phyloP scores from a whole-genome alignment of 345 rosid species.

The Leavenworthia alabamica region DNA sequence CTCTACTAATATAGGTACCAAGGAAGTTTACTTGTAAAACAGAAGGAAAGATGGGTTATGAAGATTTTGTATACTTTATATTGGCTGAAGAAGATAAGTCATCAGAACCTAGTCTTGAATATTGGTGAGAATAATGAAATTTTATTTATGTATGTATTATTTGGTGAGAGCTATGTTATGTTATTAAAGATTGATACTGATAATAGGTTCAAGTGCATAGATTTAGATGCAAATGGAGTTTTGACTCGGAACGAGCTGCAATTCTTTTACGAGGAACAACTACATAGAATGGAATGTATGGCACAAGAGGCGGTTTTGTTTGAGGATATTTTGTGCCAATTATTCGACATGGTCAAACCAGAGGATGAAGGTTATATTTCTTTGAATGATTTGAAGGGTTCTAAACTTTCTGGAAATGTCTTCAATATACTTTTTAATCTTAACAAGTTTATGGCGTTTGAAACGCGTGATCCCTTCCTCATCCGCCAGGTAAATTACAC shows the following conservation, averaged over 20 bases:
- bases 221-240: conserved; percentile 90
- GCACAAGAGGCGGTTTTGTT: conserved; percentile 93
- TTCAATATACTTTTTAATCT: conserved; percentile 95
- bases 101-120: conserved; percentile 92
- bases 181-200: background rate
- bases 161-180: background rate
- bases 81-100: conserved; percentile 95
- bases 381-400: conserved; percentile 64
- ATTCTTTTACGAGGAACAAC: conserved; percentile 90
- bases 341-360: conserved; percentile 89
- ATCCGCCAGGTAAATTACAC: conserved; percentile 71
- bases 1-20: conserved; percentile 43
- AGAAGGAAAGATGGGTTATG: conserved; percentile 94
- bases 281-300: conserved; percentile 99
- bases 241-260: conserved; percentile 81
- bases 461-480: conserved; percentile 94
- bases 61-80: conserved; percentile 93
- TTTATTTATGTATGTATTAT: background rate
- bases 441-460: conserved; percentile 94
- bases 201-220: conserved; percentile 87
- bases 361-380: conserved; percentile 67
- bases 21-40: conserved; percentile 80
- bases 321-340: conserved; percentile 93
- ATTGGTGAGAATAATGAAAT: conserved; percentile 45
- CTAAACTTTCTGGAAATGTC: conserved; percentile 82